Conservation (phyloP, 148 eudicot genomes). For the Linanthus parryae region DNA sequence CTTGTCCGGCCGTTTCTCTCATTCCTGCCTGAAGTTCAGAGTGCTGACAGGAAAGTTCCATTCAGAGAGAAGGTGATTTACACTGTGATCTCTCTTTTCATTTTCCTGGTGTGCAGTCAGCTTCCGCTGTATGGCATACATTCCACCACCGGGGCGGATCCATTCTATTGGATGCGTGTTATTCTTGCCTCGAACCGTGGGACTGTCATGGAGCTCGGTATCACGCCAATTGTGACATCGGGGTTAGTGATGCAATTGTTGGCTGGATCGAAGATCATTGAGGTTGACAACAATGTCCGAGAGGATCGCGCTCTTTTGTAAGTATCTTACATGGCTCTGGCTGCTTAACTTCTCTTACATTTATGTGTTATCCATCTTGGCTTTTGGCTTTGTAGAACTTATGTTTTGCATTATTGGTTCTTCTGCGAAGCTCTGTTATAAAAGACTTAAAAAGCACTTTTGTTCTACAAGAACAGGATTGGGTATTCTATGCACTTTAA, state of each 20-base stretch:
- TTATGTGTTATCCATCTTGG: too few species aligned
- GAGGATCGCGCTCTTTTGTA: conserved; percentile 6
- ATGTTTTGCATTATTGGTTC: too few species aligned
- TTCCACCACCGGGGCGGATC: conserved; percentile 1
- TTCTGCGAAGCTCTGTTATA: too few species aligned
- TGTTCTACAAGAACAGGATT: too few species aligned
- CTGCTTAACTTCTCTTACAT: too few species aligned
- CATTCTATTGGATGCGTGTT: conserved; percentile 7
- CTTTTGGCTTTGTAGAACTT: too few species aligned
- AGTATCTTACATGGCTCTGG: too few species aligned
- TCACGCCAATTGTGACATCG: conserved; percentile 2
- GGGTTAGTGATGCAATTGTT: conserved; percentile 4
- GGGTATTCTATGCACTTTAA: too few species aligned
- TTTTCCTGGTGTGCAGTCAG: neutral
- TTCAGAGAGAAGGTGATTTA: conserved; percentile 38
- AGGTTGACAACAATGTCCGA: conserved; percentile 1
- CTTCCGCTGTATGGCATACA: conserved; percentile 6
- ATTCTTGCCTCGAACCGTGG: conserved; percentile 6
- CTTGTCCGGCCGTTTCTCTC: conserved; percentile 73
- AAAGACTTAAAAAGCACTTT: too few species aligned
- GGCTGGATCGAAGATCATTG: neutral
- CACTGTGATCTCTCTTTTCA: neutral
- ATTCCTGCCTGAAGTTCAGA: conserved; percentile 75
- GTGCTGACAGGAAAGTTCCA: conserved; percentile 68
- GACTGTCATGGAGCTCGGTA: conserved; percentile 2